These are phyloP conservation scores for Herpotrichia juniperi DNA, from an alignment of 2,329 filamentous ascomycete species.

Conservation along the genomic window DNA sequence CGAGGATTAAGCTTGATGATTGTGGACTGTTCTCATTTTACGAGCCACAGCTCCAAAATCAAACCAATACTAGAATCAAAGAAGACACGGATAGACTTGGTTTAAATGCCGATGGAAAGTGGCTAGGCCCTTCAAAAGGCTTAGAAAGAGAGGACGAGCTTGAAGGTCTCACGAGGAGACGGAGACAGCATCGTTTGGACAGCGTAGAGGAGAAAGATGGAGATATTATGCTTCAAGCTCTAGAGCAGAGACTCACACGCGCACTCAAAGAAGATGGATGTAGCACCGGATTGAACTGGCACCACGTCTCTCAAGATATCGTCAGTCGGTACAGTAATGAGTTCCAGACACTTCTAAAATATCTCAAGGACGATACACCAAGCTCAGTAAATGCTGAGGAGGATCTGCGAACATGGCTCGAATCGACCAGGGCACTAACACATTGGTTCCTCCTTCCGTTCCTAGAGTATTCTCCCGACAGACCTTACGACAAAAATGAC, in stretches of 20 bases:
- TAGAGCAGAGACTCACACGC: conserved; percentile 20
- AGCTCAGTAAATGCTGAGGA: conserved; percentile 26
- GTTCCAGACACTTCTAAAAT: conserved; percentile 35
- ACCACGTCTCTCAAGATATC: conserved; percentile 49
- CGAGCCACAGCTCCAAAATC: conserved; percentile 42
- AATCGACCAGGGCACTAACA: conserved; percentile 40
- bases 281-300: conserved; percentile 52
- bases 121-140: conserved; percentile 34
- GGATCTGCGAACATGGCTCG: conserved; percentile 7
- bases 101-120: conserved; percentile 50
- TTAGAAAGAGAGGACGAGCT: conserved; percentile 42
- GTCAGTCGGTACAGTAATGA: conserved; percentile 47
- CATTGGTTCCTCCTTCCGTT: conserved; percentile 55
- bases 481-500: conserved; percentile 11
- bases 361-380: conserved; percentile 31
- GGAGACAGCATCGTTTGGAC: conserved; percentile 21
- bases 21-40: conserved; percentile 57
- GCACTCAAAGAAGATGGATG: conserved; percentile 12
- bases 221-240: conserved; percentile 19
- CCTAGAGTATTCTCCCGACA: conserved; percentile 50
- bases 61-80: conserved; percentile 35
- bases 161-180: conserved; percentile 19
- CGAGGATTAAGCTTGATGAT: conserved; percentile 46
- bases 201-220: conserved; percentile 27
- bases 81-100: conserved; percentile 49